phyloP scores from a whole-genome alignment of 176 grass and related monocot species.

The Pontederia paniculata region DNA sequence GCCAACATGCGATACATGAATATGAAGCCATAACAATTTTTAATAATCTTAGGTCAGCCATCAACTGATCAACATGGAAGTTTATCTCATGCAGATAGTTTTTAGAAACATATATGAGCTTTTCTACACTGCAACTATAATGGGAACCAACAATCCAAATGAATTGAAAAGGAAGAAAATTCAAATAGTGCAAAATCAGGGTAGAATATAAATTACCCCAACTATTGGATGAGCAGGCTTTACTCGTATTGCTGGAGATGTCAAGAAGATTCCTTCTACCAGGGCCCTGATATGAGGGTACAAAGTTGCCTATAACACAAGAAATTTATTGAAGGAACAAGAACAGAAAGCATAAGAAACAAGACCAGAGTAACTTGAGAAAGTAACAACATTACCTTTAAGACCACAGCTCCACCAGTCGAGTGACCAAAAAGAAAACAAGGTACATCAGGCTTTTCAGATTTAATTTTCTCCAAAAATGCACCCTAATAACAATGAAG shows the following conservation, averaged over 20 bases:
- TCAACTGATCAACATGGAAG: no score
- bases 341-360: neutral
- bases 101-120: no score
- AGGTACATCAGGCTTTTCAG: conserved; percentile 55
- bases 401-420: conserved; percentile 81
- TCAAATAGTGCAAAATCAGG: neutral
- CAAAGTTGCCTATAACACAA: conserved; percentile 49
- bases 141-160: neutral
- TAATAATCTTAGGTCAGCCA: no score
- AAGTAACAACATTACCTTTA: conserved; percentile 51
- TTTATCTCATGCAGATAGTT: no score
- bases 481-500: conserved; percentile 27
- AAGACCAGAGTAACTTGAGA: conserved; percentile 14
- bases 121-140: neutral
- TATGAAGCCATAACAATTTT: no score
- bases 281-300: conserved; percentile 54
- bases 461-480: conserved; percentile 64
- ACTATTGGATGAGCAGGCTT: conserved; percentile 91
- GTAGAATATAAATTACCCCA: conserved; percentile 46
- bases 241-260: conserved; percentile 85
- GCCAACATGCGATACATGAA: no score
- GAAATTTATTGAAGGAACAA: conserved; percentile 15
- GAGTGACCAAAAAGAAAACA: conserved; percentile 96
- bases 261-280: conserved; percentile 84
- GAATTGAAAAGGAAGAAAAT: neutral